Evolutionary conservation across 768 basidiomycete species (phyloP), one percentile per base, ranked within the genome.

Genomic region (Tylopilus cervinicoccineus): DNA sequence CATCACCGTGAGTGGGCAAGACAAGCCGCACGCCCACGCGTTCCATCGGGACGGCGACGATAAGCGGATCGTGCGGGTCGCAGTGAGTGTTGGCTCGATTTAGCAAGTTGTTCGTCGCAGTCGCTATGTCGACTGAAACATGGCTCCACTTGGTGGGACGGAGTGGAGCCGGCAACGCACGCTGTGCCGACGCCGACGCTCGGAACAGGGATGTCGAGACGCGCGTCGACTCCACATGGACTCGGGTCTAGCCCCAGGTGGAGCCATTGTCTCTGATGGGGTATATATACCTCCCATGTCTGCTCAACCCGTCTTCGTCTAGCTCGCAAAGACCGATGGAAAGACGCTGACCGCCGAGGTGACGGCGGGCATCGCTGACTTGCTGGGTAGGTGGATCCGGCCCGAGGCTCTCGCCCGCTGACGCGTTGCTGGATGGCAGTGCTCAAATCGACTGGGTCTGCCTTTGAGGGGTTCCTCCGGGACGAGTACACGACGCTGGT

Each of bases 11-110:
- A 65, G 70, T 34, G 70, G 70, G 28, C 64, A 72, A 39, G 53
- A 64, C 4, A 48, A 74, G 51, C 72, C 72, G 2, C 93, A 97
- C 64, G 65, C 79, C 7, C 90, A 94, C 64, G 80, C 91, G 14
- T 98, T 95, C 68, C 73, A 78, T 48, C 75, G 94, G 20, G 91
- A 97, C 57, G 95, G 94, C 2, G 90, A 93, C 4, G 94, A 98
- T 63, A 95, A 88, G 73, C 76, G 82, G 5, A 63, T 84, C 27
- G 76, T 83, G 6, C 78, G 79, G 17, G 81, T 76, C 13, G 76
- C 79, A 66, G 80, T 84, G 43, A 45, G 70, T 65, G 9, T 16
- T 46, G 37, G n/a, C 46, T 53, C 19, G 2, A 39, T 57, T 59
- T 39, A 38, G 48, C 26, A 17, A 28, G 13, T 44, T 6, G 8